Conservation (phyloP, 2,329 filamentous ascomycete species). For the Colletotrichum sp. region DNA sequence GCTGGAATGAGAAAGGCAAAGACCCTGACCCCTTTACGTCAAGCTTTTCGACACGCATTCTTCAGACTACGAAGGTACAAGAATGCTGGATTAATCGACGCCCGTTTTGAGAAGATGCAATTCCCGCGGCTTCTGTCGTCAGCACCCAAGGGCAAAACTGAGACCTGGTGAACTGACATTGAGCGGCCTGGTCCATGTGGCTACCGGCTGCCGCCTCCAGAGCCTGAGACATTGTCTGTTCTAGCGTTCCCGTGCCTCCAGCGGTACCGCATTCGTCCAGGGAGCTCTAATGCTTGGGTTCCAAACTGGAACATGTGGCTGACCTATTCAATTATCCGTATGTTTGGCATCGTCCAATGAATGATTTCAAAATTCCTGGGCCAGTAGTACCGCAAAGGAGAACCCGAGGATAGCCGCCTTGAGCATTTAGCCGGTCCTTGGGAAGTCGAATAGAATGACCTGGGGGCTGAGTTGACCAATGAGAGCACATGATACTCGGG, state of each 20-base stretch:
- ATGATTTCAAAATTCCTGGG: background rate
- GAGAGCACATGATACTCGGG: background rate
- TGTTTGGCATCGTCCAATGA: background rate
- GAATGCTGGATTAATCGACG: background rate
- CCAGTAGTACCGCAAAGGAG: background rate
- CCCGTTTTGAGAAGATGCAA: background rate
- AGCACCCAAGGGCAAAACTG: background rate
- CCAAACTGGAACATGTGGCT: background rate
- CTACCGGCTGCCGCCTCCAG: background rate
- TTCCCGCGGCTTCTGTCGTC: background rate
- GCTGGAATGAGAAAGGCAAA: background rate
- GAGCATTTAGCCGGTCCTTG: background rate
- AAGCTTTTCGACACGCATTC: background rate
- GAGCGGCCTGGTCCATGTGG: background rate
- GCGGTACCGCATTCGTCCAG: background rate
- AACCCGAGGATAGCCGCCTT: background rate
- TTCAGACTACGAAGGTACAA: background rate
- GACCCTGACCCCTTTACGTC: background rate
- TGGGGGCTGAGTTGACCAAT: background rate
- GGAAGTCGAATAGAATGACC: background rate
- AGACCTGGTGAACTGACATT: background rate
- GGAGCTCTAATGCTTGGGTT: background rate
- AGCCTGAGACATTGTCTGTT: background rate
- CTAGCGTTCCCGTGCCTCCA: background rate
- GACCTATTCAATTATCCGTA: background rate